These are phyloP conservation scores for Schizophyllum commune DNA, from an alignment of 1,284 basidiomycete genomes.

Conservation along the genomic window DNA sequence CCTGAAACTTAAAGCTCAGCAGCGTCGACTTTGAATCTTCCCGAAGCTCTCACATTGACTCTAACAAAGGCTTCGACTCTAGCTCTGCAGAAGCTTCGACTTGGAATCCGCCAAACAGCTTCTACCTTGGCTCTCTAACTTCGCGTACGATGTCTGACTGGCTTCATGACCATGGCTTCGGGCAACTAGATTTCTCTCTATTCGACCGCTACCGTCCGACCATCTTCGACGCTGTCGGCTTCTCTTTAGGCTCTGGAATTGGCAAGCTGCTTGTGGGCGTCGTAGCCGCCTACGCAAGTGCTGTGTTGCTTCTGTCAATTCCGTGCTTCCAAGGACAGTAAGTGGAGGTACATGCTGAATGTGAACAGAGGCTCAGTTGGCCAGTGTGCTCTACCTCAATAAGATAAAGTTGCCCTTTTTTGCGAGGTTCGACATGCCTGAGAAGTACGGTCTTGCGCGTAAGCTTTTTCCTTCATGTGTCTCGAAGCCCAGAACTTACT, in stretches of 20 bases:
- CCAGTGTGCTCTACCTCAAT: slow-evolving; percentile 37
- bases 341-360: slow-evolving; percentile 21
- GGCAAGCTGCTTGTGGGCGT: slow-evolving; percentile 18
- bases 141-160: too few species aligned
- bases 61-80: too few species aligned
- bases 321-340: slow-evolving; percentile 73
- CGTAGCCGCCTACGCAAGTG: slow-evolving; percentile 43
- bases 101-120: too few species aligned
- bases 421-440: slow-evolving; percentile 58
- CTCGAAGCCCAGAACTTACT: too few species aligned
- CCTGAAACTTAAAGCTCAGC: too few species aligned
- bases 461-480: slow-evolving; percentile 18
- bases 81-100: too few species aligned
- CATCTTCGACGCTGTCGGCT: not conserved
- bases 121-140: too few species aligned
- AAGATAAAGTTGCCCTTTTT: slow-evolving; percentile 57
- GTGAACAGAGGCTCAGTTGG: slow-evolving; percentile 1
- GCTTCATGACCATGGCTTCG: too few species aligned
- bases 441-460: slow-evolving; percentile 81
- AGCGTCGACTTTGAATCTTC: too few species aligned
- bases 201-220: not conserved
- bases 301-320: slow-evolving; percentile 47
- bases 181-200: not conserved
- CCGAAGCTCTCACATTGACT: too few species aligned
- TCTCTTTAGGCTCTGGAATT: not conserved